These are phyloP conservation scores for Phytophthora sojae DNA, from an alignment of 352 stramenopile genomes.

Conservation along the genomic window DNA sequence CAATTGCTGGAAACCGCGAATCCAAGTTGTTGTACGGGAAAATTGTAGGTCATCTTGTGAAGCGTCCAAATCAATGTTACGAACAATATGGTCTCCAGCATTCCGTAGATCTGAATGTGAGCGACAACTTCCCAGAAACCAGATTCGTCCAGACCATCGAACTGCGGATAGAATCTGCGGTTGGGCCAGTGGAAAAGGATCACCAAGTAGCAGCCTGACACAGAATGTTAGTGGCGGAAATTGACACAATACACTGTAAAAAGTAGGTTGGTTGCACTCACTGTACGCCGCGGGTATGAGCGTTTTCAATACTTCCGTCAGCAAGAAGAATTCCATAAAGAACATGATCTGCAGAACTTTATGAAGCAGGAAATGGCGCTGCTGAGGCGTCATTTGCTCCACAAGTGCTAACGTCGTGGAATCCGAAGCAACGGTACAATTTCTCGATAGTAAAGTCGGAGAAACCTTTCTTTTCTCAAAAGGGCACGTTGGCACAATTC, in stretches of 20 bases:
- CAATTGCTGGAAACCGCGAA: conserved; percentile 27
- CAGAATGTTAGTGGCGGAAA: background rate
- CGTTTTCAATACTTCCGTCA: conserved; percentile 44
- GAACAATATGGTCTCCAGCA: conserved; percentile 26
- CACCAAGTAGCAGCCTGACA: conserved; percentile 29
- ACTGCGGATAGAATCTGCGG: conserved; percentile 31
- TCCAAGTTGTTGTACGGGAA: conserved; percentile 28
- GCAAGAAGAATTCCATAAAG: conserved; percentile 40
- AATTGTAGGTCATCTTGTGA: conserved; percentile 27
- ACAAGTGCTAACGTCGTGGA: background rate
- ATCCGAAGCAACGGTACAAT: background rate
- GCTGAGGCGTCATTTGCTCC: conserved; percentile 5
- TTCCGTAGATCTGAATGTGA: conserved; percentile 19
- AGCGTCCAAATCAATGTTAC: conserved; percentile 10
- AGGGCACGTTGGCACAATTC: background rate
- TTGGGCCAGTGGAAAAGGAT: conserved; percentile 44
- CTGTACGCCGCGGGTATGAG: conserved; percentile 37
- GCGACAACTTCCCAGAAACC: conserved; percentile 10
- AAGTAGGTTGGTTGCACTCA: conserved; percentile 12
- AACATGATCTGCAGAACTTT: conserved; percentile 38
- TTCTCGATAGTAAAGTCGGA: background rate
- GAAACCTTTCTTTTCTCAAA: background rate
- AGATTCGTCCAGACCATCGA: conserved; percentile 14
- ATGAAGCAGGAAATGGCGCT: conserved; percentile 18
- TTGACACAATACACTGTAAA: too few relatives aligned